Base-by-base conservation (phyloP, 805 yeast genomes). In the Nakazawaea wyomingensis region DNA sequence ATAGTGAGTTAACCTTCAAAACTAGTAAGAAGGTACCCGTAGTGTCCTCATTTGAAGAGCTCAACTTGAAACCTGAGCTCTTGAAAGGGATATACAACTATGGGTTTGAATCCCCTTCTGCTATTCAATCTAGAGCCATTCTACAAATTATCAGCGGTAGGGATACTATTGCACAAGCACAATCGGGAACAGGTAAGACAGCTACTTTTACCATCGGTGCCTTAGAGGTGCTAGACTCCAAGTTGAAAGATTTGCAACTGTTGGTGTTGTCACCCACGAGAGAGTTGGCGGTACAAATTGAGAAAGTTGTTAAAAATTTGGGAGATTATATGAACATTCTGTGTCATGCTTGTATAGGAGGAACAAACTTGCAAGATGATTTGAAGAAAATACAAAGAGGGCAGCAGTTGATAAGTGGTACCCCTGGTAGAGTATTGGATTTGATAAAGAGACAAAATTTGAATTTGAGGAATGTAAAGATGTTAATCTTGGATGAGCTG, bases 291-390 rank as follows among this genome's bases (percentile, higher is more conserved):
- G 73, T 81, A 54, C 99, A 93, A 76, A 93, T 93, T 64, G 96
- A 88, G 71, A 86, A 82, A 64, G 99, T 93, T 55, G 87, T 91
- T 41, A 74, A 82, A 62, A 85, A 90, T 54, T 76, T 93, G 55
- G 97, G 98, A 52, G 80, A 80, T 66, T 87, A 85, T 74, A 80
- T 93, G 83, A 82, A 87, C 60, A 78, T 91, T 49, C 80, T 83
- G 51, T 90, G 93, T 57, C 97, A 93, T 64, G 96, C 98, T 43
- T 91, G 96, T 68, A 87, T 93, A 59, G 99, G 99, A 68, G 99
- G 99, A 65, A 91, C 95, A 49, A 78, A 87, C 48, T 77, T 88
- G 64, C 80, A 81, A 48, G 93, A 89, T 52, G 99, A 93, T 71
- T 74, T 85, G 52, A 85, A 82, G 64, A 88, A 85, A 53, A 78